Evolutionary conservation across 768 basidiomycete species (phyloP), one percentile per base, ranked within the genome.

Genomic region (Dentipellis fragilis): DNA sequence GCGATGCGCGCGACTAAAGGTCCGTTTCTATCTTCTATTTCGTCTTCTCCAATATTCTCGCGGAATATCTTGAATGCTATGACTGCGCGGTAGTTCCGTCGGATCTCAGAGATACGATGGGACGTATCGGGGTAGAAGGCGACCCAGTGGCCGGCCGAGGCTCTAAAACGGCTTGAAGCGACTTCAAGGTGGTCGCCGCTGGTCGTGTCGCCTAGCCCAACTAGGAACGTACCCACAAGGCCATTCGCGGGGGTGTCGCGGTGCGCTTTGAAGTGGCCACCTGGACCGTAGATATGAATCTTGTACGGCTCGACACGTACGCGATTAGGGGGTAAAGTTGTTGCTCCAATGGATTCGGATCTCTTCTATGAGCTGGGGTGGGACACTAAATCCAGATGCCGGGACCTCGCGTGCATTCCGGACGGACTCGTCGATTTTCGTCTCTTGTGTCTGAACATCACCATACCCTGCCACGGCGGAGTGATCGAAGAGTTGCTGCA

Each of bases 61-160:
- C 64, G 62, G 58, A 66, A 68, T 19, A 69, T 62, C 47, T 69
- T 69, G 62, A 69, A 69, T 6, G 66, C 67, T 46, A 69, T 62
- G 23, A 63, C 62, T 4, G 68, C 69, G 7, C 67, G 64, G 57
- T 69, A 61, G 16, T 59, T 61, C 0, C 5, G 4, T 2, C 11
- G 11, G 21, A 63, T 10, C 14, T 22, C 2, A n/a, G 2, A n/a
- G 19, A 69, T 62, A 7, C 39, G 10, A 53, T 68, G 67, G 1
- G 62, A 60, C 16, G 68, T 61, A 52, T 69, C 69, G 3, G 69
- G 67, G 57, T 67, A 66, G 59, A 71, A 71, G 0, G 68, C 69
- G 16, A 63, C 56, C 68, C 68, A 69, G 12, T 39, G 46, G 1
- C 62, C 62, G 1, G 51, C 22, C 3, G 49, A 19, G 0, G 63